Percentiles rank a stretch among this genome's conserved stretches.
phyloP scores from a whole-genome alignment of 164 flowering plant species.

The Umbilicus rupestris region DNA sequence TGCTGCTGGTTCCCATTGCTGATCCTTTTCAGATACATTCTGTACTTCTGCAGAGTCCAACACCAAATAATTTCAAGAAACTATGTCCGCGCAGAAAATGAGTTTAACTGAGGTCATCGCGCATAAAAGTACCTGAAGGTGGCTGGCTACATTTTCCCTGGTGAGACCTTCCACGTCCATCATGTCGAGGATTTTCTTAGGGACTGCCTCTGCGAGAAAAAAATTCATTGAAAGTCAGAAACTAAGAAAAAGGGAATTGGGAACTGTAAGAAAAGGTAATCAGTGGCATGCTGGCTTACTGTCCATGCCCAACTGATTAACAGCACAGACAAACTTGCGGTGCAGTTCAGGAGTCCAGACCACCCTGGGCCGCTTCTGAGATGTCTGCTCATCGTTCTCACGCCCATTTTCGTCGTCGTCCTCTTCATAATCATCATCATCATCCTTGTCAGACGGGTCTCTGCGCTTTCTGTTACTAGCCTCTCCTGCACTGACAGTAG shows the following conservation, averaged over 20 bases:
- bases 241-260: neutral
- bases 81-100: neutral
- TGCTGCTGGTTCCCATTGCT: constrained; percentile 41
- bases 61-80: neutral
- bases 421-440: constrained; percentile 12
- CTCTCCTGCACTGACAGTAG: neutral
- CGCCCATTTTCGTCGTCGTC: constrained; percentile 26
- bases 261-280: neutral
- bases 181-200: constrained; percentile 83
- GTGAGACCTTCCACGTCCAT: constrained; percentile 89
- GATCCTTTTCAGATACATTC: constrained; percentile 74
- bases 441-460: constrained; percentile 11
- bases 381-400: constrained; percentile 32
- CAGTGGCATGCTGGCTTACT: constrained; percentile 21
- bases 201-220: constrained; percentile 69
- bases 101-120: neutral
- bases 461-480: constrained; percentile 3
- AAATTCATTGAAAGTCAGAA: neutral
- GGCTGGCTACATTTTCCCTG: constrained; percentile 96
- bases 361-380: constrained; percentile 41
- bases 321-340: constrained; percentile 55
- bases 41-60: constrained; percentile 59
- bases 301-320: constrained; percentile 45
- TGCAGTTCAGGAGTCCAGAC: constrained; percentile 63
- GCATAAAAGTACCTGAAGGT: constrained; percentile 53